A percentile compares a stretch with the other conserved stretches of the same genome.
Evolutionary conservation across 2,329 filamentous ascomycete species (phyloP).

Genomic region (Trichophyton simii): DNA sequence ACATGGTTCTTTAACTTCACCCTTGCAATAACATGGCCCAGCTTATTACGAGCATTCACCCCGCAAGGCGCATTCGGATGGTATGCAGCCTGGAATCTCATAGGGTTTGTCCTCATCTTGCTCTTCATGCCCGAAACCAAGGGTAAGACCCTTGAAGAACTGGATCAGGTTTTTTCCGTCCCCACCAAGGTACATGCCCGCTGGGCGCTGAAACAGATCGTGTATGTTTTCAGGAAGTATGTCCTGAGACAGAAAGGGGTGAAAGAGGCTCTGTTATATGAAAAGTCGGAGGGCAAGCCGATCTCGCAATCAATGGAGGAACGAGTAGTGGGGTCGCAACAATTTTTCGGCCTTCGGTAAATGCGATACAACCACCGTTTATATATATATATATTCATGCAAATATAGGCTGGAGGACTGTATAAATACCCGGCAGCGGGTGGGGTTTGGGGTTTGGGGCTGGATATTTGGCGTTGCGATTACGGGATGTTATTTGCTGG

Average conservation of each 20-base stretch:
- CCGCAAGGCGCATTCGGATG: conserved; percentile 43
- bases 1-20: conserved; percentile 48
- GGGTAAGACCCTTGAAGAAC: conserved; percentile 33
- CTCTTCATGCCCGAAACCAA: conserved; percentile 33
- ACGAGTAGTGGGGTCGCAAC: background rate
- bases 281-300: conserved; percentile 10
- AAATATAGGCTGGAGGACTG: too few species aligned
- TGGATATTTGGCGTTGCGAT: background rate
- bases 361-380: background rate
- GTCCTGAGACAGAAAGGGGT: conserved; percentile 30
- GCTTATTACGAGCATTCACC: conserved; percentile 36
- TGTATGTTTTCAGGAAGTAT: conserved; percentile 26
- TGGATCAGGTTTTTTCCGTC: conserved; percentile 44
- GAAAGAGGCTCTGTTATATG: conserved; percentile 24
- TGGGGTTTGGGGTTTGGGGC: background rate
- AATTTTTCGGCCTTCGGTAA: background rate
- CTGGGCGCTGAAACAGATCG: conserved; percentile 29
- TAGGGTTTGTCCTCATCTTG: conserved; percentile 36
- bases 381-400: too few species aligned
- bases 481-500: background rate
- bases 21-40: conserved; percentile 43
- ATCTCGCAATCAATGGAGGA: background rate
- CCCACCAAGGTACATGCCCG: conserved; percentile 34
- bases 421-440: background rate
- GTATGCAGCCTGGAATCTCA: conserved; percentile 32